phyloP scores from a whole-genome alignment of 768 basidiomycete genomes.

The Auricularia sp. region DNA sequence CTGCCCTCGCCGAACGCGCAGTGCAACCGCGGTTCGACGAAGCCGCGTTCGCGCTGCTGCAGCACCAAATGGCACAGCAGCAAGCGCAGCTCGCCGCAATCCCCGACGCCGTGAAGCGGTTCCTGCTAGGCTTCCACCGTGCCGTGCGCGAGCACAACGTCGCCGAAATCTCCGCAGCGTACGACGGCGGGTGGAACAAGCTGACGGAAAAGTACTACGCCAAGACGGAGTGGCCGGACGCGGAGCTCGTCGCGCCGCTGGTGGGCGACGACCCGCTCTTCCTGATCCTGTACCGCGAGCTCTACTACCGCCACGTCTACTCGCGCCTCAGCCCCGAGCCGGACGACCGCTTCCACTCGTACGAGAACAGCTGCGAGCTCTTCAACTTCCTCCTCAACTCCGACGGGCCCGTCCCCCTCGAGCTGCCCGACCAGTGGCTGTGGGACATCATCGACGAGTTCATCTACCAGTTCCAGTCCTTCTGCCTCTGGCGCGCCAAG shows the following conservation, averaged over 20 bases:
- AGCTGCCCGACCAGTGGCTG: conserved; percentile 94
- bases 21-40: conserved; percentile 62
- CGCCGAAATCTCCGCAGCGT: conserved; percentile 80
- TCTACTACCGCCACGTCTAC: conserved; percentile 91
- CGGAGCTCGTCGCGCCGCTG: conserved; percentile 87
- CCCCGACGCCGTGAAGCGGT: conserved; percentile 87
- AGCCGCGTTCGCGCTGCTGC: conserved; percentile 56
- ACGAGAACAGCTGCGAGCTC: conserved; percentile 94
- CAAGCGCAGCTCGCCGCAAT: conserved; percentile 75
- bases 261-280: conserved; percentile 95
- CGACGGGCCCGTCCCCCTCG: conserved; percentile 84
- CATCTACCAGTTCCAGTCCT: conserved; percentile 97
- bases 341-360: conserved; percentile 96
- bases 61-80: conserved; percentile 78
- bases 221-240: conserved; percentile 94
- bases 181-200: conserved; percentile 95
- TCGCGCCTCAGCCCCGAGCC: conserved; percentile 90
- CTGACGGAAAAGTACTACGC: conserved; percentile 94
- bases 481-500: conserved; percentile 85
- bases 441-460: conserved; percentile 98
- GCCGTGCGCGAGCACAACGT: conserved; percentile 87
- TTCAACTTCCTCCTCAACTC: conserved; percentile 98
- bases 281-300: conserved; percentile 90
- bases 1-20: conserved; percentile 3
- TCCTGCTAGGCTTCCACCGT: conserved; percentile 91